Percentiles rank a stretch among this genome's conserved stretches.
Conservation (phyloP, 2,329 filamentous ascomycete species). For the Hypoxylon rubiginosum region DNA sequence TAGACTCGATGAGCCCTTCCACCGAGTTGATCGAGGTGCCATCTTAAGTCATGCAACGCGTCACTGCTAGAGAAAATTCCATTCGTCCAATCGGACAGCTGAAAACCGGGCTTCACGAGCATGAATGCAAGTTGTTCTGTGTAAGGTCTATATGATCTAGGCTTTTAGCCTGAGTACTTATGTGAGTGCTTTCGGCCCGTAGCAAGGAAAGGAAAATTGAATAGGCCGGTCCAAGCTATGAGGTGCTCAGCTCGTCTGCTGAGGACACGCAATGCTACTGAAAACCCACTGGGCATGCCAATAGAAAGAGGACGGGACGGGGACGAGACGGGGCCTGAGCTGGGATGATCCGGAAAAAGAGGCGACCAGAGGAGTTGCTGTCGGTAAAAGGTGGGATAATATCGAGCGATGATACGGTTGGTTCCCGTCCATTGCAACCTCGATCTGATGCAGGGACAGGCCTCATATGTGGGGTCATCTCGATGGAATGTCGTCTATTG, state of each 20-base stretch:
- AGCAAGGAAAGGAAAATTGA: conserved; percentile 18
- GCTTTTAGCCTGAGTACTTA: conserved; percentile 39
- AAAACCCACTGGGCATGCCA: conserved; percentile 25
- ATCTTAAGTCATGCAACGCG: conserved; percentile 37
- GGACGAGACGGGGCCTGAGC: conserved; percentile 28
- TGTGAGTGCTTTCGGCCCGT: conserved; percentile 35
- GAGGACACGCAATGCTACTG: conserved; percentile 34
- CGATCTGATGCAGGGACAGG: conserved; percentile 40
- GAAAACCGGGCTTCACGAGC: conserved; percentile 20
- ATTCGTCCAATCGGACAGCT: conserved; percentile 18
- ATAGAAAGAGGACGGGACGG: conserved; percentile 17
- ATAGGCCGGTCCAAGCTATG: conserved; percentile 14
- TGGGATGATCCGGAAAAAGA: conserved; percentile 42
- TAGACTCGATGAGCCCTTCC: conserved; percentile 25
- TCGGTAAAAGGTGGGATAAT: conserved; percentile 47
- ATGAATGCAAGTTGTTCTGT: conserved; percentile 24
- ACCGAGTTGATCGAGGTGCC: conserved; percentile 29
- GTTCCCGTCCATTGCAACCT: conserved; percentile 40
- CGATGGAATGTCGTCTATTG: conserved; percentile 18
- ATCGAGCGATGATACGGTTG: conserved; percentile 41
- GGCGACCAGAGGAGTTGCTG: conserved; percentile 30
- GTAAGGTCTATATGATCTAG: conserved; percentile 26
- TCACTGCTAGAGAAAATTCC: conserved; percentile 25
- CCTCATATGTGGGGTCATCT: conserved; percentile 20
- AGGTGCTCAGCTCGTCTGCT: conserved; percentile 15